Conservation (phyloP, 225 moss, liverwort and hornwort species). For the Anthoceros angustus region DNA sequence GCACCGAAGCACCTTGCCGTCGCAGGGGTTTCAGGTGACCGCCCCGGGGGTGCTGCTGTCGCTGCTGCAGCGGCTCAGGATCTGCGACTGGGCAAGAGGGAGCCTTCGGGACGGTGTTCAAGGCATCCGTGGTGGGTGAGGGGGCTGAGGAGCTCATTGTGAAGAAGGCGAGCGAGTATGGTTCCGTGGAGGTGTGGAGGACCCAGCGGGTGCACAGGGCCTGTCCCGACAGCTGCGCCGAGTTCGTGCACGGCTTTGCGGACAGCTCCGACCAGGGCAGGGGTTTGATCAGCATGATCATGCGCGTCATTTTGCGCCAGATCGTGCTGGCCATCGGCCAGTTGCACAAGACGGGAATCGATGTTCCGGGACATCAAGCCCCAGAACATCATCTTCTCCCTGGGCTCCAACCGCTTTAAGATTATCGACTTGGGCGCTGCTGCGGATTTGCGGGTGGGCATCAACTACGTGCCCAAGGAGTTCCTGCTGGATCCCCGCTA, state of each 20-base stretch:
- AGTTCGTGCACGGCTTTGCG: slow-evolving; percentile 76
- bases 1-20: slow-evolving; percentile 86
- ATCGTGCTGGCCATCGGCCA: slow-evolving; percentile 45
- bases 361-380: slow-evolving; percentile 97
- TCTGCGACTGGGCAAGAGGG: slow-evolving; percentile 76
- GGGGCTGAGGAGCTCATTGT: slow-evolving; percentile 45
- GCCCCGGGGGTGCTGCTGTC: slow-evolving; percentile 65
- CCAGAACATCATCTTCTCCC: slow-evolving; percentile 89
- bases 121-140: slow-evolving; percentile 44
- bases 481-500: slow-evolving; percentile 97
- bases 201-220: slow-evolving; percentile 95
- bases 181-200: slow-evolving; percentile 98
- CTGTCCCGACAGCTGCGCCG: slow-evolving; percentile 81
- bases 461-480: slow-evolving; percentile 92
- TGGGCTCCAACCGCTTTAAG: slow-evolving; percentile 67
- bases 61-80: slow-evolving; percentile 70
- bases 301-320: slow-evolving; percentile 79
- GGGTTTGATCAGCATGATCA: slow-evolving; percentile 45
- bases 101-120: slow-evolving; percentile 92
- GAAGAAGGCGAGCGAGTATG: slow-evolving; percentile 87
- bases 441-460: slow-evolving; percentile 90
- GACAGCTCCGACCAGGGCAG: slow-evolving; percentile 46
- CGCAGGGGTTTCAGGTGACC: slow-evolving; percentile 72
- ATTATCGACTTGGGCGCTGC: slow-evolving; percentile 97
- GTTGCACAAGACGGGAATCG: slow-evolving; percentile 84